Evolutionary conservation across 192 early-diverging fungal genomes (phyloP).

Genomic region (Coemansia sp.): DNA sequence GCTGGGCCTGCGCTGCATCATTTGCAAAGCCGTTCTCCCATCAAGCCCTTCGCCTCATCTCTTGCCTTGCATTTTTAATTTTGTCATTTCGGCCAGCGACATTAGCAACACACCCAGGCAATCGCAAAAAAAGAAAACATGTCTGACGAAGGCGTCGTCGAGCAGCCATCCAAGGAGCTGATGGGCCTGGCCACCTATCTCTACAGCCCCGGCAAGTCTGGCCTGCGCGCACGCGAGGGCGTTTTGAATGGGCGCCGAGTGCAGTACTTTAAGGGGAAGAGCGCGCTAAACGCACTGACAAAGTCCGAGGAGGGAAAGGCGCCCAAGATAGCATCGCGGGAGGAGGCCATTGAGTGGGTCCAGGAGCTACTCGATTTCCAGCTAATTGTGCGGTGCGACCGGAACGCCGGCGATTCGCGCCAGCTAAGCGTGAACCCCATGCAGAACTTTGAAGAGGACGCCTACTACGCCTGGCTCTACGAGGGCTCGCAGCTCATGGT

Average conservation of each 20-base stretch:
- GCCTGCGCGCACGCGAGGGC: conserved; percentile 82
- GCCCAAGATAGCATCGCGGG: conserved; percentile 61
- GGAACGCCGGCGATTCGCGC: conserved; percentile 53
- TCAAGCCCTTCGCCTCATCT: too few species aligned
- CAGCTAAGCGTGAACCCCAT: conserved; percentile 60
- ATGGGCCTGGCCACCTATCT: conserved; percentile 79
- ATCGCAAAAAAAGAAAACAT: conserved; percentile 18
- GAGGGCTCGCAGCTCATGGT: conserved; percentile 84
- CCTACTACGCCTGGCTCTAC: conserved; percentile 93
- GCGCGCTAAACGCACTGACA: conserved; percentile 50
- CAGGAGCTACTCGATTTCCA: conserved; percentile 68
- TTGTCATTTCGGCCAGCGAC: background rate
- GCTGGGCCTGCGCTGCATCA: too few species aligned
- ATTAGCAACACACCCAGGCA: background rate
- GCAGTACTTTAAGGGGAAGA: conserved; percentile 85
- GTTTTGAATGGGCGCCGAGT: conserved; percentile 87
- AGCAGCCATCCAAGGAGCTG: conserved; percentile 61
- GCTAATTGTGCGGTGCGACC: conserved; percentile 80
- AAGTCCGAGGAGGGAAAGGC: conserved; percentile 32
- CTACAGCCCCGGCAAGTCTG: conserved; percentile 66
- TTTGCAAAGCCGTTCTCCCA: too few species aligned
- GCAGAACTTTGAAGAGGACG: conserved; percentile 75
- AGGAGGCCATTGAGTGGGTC: conserved; percentile 67
- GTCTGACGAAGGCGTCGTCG: conserved; percentile 20
- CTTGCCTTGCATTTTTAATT: background rate